Conservation (phyloP, 768 basidiomycete genomes). For the Phanerochaete sordida region DNA sequence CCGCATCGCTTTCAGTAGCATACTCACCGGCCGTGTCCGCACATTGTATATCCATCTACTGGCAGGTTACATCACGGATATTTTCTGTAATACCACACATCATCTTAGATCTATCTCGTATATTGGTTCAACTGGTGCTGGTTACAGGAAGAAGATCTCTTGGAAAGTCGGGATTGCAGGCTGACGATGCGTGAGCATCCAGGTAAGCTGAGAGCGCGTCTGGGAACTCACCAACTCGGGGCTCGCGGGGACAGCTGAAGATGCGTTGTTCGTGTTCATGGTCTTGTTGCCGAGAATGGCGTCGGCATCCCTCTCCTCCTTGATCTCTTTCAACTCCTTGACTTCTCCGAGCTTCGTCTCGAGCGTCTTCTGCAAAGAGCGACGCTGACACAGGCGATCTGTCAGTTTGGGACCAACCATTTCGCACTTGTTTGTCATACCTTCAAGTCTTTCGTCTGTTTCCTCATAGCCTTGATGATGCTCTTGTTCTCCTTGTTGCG, state of each 20-base stretch:
- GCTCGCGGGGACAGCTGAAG: background rate
- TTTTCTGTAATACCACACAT: constrained; percentile 18
- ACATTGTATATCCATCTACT: constrained; percentile 19
- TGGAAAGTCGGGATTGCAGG: constrained; percentile 9
- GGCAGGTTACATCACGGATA: constrained; percentile 13
- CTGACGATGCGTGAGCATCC: background rate
- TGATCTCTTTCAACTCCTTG: background rate
- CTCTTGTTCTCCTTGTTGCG: constrained; percentile 14
- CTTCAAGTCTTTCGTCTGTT: constrained; percentile 18
- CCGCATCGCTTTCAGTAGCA: constrained; percentile 14
- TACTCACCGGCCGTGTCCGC: constrained; percentile 7
- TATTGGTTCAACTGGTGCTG: constrained; percentile 6
- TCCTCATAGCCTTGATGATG: constrained; percentile 18
- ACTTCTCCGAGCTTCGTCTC: background rate
- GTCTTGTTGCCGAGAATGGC: background rate
- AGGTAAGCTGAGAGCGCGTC: background rate
- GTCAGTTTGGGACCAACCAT: background rate
- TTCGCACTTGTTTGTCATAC: background rate
- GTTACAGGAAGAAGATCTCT: constrained; percentile 11
- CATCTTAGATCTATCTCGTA: constrained; percentile 13
- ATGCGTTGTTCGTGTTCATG: background rate
- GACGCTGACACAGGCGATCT: constrained; percentile 12
- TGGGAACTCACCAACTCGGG: constrained; percentile 4
- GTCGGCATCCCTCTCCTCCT: background rate
- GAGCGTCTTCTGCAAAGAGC: constrained; percentile 7